phyloP scores from a whole-genome alignment of 257 asterid species.

The Solanum lignicaule region DNA sequence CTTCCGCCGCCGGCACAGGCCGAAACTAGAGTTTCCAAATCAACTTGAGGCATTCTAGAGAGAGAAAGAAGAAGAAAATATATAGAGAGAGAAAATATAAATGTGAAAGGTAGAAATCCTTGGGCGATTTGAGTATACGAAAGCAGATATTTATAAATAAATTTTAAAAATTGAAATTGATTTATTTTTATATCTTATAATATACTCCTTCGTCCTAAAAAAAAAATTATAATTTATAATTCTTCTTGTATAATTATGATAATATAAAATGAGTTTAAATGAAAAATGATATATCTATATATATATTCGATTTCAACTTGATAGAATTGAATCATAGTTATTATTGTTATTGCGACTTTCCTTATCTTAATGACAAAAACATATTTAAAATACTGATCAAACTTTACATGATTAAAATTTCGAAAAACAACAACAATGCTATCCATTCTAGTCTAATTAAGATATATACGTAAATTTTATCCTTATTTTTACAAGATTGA shows the following conservation, averaged over 20 bases:
- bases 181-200: neutral
- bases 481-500: fast-evolving
- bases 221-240: neutral
- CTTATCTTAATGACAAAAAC: neutral
- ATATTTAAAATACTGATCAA: neutral
- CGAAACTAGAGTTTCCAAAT: conserved; percentile 38
- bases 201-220: neutral
- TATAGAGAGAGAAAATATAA: neutral
- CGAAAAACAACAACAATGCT: neutral
- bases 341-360: neutral
- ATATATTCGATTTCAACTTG: too few species aligned
- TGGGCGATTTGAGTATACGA: neutral
- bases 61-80: neutral
- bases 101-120: conserved; percentile 3
- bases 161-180: neutral
- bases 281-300: too few species aligned
- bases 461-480: neutral
- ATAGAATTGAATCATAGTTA: neutral
- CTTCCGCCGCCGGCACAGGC: conserved; percentile 35
- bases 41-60: conserved; percentile 50
- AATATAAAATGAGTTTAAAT: too few species aligned
- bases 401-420: neutral
- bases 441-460: neutral
- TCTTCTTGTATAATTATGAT: too few species aligned
- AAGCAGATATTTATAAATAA: neutral